A percentile compares a stretch with the other conserved stretches of the same genome.
Conservation (phyloP, 495 filamentous ascomycete genomes). For the Podospora fimiseda region DNA sequence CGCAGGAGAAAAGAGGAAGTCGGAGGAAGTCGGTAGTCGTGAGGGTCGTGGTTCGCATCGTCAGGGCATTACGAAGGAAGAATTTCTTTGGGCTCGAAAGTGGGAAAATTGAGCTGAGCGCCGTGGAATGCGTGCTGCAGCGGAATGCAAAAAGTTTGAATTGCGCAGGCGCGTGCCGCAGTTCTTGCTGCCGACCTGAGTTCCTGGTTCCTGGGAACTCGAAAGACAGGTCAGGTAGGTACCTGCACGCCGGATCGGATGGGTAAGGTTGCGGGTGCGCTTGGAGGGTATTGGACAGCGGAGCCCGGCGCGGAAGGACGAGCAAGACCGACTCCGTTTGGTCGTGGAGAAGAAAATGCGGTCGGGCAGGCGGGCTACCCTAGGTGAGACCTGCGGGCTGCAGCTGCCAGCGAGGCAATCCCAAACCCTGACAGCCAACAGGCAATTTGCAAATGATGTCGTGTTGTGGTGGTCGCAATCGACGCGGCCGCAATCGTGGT, state of each 20-base stretch:
- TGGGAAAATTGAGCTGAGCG: slow-evolving; percentile 4
- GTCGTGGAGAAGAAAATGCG: slow-evolving; percentile 2
- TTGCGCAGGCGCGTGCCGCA: not conserved
- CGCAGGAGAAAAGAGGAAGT: slow-evolving; percentile 29
- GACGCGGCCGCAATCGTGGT: slow-evolving; percentile 9
- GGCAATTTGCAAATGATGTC: not conserved
- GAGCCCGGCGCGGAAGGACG: slow-evolving; percentile 5
- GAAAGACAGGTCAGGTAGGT: no score
- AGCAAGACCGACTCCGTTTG: slow-evolving; percentile 1
- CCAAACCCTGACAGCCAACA: slow-evolving; percentile 5
- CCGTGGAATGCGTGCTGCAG: slow-evolving; percentile 21
- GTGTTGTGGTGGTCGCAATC: slow-evolving; percentile 2
- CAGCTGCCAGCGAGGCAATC: slow-evolving; percentile 6
- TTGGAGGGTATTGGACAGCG: not conserved
- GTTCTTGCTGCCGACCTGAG: not conserved
- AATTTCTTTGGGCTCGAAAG: slow-evolving; percentile 12
- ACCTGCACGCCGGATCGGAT: not conserved
- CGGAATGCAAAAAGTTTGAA: slow-evolving; percentile 21
- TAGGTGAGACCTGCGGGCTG: slow-evolving; percentile 10
- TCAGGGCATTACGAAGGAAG: slow-evolving; percentile 30
- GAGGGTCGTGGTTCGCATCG: slow-evolving; percentile 33
- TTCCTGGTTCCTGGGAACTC: not conserved
- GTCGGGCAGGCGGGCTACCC: slow-evolving; percentile 4
- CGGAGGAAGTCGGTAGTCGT: slow-evolving; percentile 33
- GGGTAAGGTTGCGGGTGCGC: not conserved